Conservation (phyloP, 192 early-diverging fungal species). For the Endogone sp. region DNA sequence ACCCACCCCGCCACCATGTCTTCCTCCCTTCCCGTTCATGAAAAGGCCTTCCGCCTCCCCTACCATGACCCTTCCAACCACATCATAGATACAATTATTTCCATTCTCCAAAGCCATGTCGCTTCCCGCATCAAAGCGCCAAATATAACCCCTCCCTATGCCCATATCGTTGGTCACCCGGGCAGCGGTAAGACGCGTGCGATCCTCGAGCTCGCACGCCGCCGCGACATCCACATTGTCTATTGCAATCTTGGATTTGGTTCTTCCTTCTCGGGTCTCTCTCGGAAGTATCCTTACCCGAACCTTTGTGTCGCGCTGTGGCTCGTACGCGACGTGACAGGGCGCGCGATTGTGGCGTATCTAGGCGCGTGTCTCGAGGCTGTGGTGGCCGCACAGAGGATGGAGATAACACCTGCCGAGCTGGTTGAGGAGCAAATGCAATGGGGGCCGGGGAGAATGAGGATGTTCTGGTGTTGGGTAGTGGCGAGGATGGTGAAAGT, state of each 20-base stretch:
- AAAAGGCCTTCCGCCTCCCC: neutral
- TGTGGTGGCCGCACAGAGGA: neutral
- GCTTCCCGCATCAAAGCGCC: neutral
- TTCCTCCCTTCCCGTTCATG: neutral
- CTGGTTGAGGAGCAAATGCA: neutral
- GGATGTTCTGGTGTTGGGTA: neutral
- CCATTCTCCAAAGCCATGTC: neutral
- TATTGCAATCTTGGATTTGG: neutral
- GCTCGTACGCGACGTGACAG: neutral
- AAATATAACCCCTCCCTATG: too few relatives aligned
- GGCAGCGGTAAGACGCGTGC: neutral
- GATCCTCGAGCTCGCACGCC: neutral
- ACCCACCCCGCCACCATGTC: too few relatives aligned
- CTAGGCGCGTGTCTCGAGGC: neutral
- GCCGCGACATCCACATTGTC: neutral
- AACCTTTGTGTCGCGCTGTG: neutral
- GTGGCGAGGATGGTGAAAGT: neutral
- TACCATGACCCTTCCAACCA: neutral
- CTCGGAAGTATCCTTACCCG: neutral
- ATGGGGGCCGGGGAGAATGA: neutral
- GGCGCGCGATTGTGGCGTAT: neutral
- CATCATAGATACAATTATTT: neutral
- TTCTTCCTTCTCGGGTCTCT: neutral
- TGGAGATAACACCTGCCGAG: neutral
- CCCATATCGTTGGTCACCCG: neutral